Base-by-base conservation (phyloP, 176 grass and related monocot genomes). In the Eleusine coracana region DNA sequence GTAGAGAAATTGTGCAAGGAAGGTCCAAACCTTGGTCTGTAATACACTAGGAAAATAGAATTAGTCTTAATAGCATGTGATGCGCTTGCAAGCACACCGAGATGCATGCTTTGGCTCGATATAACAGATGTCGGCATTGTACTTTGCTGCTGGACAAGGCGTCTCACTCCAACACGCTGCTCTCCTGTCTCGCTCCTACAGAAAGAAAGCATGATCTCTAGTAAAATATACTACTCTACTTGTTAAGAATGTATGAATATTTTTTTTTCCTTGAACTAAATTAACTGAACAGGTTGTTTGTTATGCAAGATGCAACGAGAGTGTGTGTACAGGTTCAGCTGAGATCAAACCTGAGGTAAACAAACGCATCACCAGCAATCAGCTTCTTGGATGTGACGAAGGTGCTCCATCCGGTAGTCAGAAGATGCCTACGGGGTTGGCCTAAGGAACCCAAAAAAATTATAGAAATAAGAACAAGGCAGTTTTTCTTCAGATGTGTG, bases 61-160 rank as follows among this genome's bases (percentile, higher is more conserved):
- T 89, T 89, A 6, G 96, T 99, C 75, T 83, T 99, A 20, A 90
- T 77, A 81, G 96, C 96, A 81, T 99, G 93, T 27, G 93, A 96
- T 27, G 96, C 96, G 62, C 89, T 99, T 76, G 96, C 96, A 65
- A 99, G 96, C 54, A 99, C 93, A 39, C 96, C 96, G 20, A 99
- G 90, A 92, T 99, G 96, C 96, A 99, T 99, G 92, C 96, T 99
- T 80, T 99, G 93, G 85, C 92, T 92, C 11, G 93, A 99, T 87
- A 99, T 99, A 69, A 99, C 96, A 66, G 96, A 96, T 38, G 87
- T 83, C 3, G 91, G 93, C 82, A 99, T 84, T 59, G 90, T 90
- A 17, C 78, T 87, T 71, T 99, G 93, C 74, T 96, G 92, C 76
- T 94, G 88, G 83, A 94, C 89, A 48, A 92, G 89, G 76, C 91